Evolutionary conservation across 2,329 filamentous ascomycete genomes (phyloP).

Genomic region (Botrytis tulipae): DNA sequence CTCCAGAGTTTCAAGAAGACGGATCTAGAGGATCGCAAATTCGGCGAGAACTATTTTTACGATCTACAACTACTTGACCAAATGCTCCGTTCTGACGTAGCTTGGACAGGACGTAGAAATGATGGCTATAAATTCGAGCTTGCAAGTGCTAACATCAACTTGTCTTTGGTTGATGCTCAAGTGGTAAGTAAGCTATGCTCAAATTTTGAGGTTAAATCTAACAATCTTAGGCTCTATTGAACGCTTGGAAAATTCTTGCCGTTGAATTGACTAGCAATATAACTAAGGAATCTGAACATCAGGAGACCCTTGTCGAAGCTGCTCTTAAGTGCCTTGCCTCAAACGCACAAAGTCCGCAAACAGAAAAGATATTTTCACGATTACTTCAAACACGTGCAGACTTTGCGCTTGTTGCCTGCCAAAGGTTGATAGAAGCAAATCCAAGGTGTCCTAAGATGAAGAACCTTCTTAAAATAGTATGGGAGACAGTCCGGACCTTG

Average conservation of each 20-base stretch:
- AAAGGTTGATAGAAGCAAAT: constrained; percentile 65
- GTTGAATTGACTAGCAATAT: constrained; percentile 71
- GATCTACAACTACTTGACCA: constrained; percentile 71
- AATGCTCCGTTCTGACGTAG: constrained; percentile 73
- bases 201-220: constrained; percentile 25
- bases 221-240: constrained; percentile 65
- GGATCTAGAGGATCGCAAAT: constrained; percentile 58
- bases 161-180: constrained; percentile 90
- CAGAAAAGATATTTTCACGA: constrained; percentile 78
- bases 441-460: constrained; percentile 51
- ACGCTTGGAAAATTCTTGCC: constrained; percentile 85
- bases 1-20: constrained; percentile 82
- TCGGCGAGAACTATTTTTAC: constrained; percentile 82
- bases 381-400: constrained; percentile 75
- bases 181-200: constrained; percentile 55
- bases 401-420: constrained; percentile 77
- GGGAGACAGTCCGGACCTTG: constrained; percentile 57
- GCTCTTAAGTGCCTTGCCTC: constrained; percentile 74
- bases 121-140: constrained; percentile 82
- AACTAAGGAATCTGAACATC: constrained; percentile 27
- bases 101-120: constrained; percentile 68
- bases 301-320: constrained; percentile 54
- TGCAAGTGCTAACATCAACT: constrained; percentile 80
- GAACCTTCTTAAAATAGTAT: constrained; percentile 55
- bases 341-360: constrained; percentile 69